phyloP scores from a whole-genome alignment of 2,329 filamentous ascomycete genomes.

The Penicillium sp. region DNA sequence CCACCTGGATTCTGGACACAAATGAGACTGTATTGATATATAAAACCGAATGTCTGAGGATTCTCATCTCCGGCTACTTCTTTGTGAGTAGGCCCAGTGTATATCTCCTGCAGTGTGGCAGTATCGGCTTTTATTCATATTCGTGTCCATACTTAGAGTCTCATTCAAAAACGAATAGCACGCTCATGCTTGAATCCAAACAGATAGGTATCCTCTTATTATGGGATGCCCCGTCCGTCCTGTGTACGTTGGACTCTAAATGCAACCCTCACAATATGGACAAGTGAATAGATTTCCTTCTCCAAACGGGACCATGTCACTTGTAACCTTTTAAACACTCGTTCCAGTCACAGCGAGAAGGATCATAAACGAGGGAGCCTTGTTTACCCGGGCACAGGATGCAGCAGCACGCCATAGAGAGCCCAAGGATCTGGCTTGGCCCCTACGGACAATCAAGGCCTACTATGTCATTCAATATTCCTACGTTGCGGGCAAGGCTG shows the following conservation, averaged over 20 bases:
- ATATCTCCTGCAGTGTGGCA: neutral
- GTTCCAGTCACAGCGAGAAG: neutral
- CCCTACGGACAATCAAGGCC: too few species aligned
- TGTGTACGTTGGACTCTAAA: too few species aligned
- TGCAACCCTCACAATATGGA: too few species aligned
- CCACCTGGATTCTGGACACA: constrained; percentile 31
- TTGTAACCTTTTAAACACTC: neutral
- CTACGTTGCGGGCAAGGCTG: neutral
- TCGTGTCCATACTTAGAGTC: neutral
- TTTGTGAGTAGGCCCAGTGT: neutral
- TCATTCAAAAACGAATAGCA: neutral
- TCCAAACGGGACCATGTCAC: neutral
- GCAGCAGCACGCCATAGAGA: neutral
- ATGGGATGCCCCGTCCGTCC: too few species aligned
- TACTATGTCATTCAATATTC: too few species aligned
- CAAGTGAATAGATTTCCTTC: too few species aligned
- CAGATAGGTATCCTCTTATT: too few species aligned
- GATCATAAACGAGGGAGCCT: neutral
- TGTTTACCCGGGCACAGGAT: neutral
- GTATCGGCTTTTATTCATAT: neutral
- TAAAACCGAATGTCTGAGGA: neutral
- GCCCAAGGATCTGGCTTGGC: too few species aligned
- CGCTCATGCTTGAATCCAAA: neutral
- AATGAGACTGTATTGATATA: constrained; percentile 37
- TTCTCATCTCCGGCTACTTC: neutral